Evolutionary conservation across 768 basidiomycete genomes (phyloP), one percentile per base, ranked within the genome.

Genomic region (Saitozyma sp.): DNA sequence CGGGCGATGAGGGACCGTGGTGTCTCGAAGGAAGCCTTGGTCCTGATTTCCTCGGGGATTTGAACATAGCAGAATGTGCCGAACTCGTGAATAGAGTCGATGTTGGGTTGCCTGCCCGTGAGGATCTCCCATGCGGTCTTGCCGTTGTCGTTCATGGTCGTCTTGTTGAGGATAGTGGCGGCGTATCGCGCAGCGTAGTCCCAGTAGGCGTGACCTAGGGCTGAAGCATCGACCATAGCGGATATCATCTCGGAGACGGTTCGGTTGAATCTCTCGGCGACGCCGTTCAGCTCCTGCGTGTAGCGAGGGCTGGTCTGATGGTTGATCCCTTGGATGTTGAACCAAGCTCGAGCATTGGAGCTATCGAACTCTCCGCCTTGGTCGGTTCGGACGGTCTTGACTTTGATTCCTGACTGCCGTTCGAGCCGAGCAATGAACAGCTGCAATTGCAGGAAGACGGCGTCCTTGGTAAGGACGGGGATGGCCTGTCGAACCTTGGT

Each of bases 171-270:
- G 9, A 62, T 40, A 2, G 51, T 42, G 7, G 58, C 19, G 39
- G 58, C 62, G 50, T 59, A 59, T 8, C 40, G 46, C 51, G 46
- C 49, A 11, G 62, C 62, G 41, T 39, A 59, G 51, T 63, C 62
- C 62, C 62, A 63, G 62, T 50, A 63, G 3, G 37, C 16, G 38
- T 63, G 56, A 43, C 40, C 58, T 9, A 63, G 46, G n/a, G 29
- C 45, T 8, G 59, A 46, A 16, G 41, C 52, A 10, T 56, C 50
- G 6, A 70, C 57, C 62, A 67, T 70, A 1, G 69, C n/a, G 13
- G 20, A 49, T 8, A 42, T 19, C 67, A 68, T 63, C 48, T 68
- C 67, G 49, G 68, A 67, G 56, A 71, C 9, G 14, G 67, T 71
- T 9, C 67, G 57, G 53, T 68, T 68, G 54, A 55, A 55, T n/a